Evolutionary conservation across 106 monocot species (phyloP), one percentile per base, ranked within the genome.

Genomic region (Phalaenopsis aphrodite): DNA sequence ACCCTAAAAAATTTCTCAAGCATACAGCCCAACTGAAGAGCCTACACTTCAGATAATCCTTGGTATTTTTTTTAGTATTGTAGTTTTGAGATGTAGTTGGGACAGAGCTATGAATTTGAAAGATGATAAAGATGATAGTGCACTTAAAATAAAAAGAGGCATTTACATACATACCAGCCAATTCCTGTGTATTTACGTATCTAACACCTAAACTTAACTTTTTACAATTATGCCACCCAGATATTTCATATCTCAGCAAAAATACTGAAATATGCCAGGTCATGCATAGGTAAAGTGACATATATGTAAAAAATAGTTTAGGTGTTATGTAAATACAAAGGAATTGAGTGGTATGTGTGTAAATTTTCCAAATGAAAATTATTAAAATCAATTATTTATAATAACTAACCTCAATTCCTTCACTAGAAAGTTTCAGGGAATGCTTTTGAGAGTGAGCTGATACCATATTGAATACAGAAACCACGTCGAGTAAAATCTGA

Each of bases 401-500:
- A 75, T 48, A 56, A 85, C 83, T 52, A 4, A 92, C 97, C 94
- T 94, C 87, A 84, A 90, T 56, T 74, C 90, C 90, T 79, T 86
- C 84, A 23, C 82, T 24, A 37, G 24, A 79, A 52, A 94, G 72
- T 64, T 91, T 92, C 56, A 92, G 82, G 42, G 81, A 80, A 77
- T 94, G 94, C 82, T 91, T 84, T 75, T 82, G 87, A 57, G 94
- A 89, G 16, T 92, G 66, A 79, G 77, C 76, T 67, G 90, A 83
- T 23, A 89, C 74, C 81, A 85, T 84, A 81, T 98, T 98, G 86
- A 81, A 98, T 73, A 98, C 68, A 10, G 76, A 77, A 79, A 94
- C 92, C 17, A 84, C 86, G 74, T 98, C 94, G 36, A 92, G 75
- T 75, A 98, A 84, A 23, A 91, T 89, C 94, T 97, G 88, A 74